phyloP scores from a whole-genome alignment of 2,329 filamentous ascomycete genomes.

The Sporothrix curviconia region DNA sequence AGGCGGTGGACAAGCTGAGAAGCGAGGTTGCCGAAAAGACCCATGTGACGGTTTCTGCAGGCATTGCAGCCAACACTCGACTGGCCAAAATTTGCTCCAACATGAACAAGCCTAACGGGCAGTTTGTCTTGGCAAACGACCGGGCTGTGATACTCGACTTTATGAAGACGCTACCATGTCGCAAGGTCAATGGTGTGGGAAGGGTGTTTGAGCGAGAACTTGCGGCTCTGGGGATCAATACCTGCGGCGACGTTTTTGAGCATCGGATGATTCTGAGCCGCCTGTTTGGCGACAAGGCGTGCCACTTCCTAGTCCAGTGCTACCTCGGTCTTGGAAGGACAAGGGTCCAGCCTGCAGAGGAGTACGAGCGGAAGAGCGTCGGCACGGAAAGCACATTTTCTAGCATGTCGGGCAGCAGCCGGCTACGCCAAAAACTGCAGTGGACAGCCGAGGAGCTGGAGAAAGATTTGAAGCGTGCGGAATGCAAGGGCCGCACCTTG shows the following conservation, averaged over 20 bases:
- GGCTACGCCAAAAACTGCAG: slow-evolving; percentile 71
- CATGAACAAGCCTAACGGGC: slow-evolving; percentile 92
- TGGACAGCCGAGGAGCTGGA: slow-evolving; percentile 79
- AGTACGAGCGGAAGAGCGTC: slow-evolving; percentile 86
- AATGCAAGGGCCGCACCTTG: slow-evolving; percentile 84
- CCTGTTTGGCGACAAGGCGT: slow-evolving; percentile 88
- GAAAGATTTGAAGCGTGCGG: slow-evolving; percentile 70
- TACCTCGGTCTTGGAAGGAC: slow-evolving; percentile 84
- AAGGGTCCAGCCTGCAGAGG: slow-evolving; percentile 75
- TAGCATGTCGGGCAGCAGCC: slow-evolving; percentile 63
- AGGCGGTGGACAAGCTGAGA: slow-evolving; percentile 71
- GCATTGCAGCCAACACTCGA: slow-evolving; percentile 88
- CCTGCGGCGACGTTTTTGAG: slow-evolving; percentile 78
- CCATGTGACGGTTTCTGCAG: slow-evolving; percentile 83
- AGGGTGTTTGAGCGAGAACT: slow-evolving; percentile 89
- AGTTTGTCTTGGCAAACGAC: slow-evolving; percentile 69
- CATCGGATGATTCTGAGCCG: slow-evolving; percentile 66
- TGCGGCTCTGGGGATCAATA: slow-evolving; percentile 77
- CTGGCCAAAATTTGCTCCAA: slow-evolving; percentile 95
- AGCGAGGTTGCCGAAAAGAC: slow-evolving; percentile 68
- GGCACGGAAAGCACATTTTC: slow-evolving; percentile 89
- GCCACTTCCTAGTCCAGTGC: slow-evolving; percentile 75
- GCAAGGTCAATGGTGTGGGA: slow-evolving; percentile 93
- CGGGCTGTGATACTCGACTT: slow-evolving; percentile 72
- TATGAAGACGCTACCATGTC: slow-evolving; percentile 73